phyloP scores from a whole-genome alignment of 2,329 filamentous ascomycete genomes.

The Periconia sp. region DNA sequence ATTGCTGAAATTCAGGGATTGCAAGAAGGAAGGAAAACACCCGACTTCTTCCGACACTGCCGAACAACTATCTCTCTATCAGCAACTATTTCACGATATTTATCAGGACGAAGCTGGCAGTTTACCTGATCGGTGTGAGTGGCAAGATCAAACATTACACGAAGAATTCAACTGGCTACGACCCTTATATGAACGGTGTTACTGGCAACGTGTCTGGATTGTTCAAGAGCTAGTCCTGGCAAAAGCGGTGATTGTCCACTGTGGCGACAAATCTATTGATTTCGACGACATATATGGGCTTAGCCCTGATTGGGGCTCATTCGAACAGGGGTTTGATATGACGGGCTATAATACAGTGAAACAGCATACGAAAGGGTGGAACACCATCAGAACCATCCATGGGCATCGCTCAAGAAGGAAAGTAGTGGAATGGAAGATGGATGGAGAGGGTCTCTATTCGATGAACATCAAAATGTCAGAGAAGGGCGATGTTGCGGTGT shows the following conservation, averaged over 20 bases:
- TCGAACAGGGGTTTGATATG: slow-evolving; percentile 2
- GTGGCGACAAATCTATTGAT: slow-evolving; percentile 3
- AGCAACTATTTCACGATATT: slow-evolving; percentile 1
- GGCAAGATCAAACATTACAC: not conserved
- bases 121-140: not conserved
- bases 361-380: not conserved
- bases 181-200: not conserved
- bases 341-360: not conserved
- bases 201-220: slow-evolving; percentile 3
- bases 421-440: not conserved
- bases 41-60: not conserved
- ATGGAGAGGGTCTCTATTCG: not conserved
- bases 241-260: not conserved
- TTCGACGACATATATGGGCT: slow-evolving; percentile 2
- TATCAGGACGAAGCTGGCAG: not conserved
- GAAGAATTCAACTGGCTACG: slow-evolving; percentile 2
- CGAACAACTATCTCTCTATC: not conserved
- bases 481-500: slow-evolving; percentile 6
- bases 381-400: not conserved
- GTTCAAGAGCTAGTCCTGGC: slow-evolving; percentile 2
- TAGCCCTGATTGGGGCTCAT: slow-evolving; percentile 3
- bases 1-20: not conserved
- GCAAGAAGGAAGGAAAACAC: not conserved
- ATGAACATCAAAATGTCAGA: slow-evolving; percentile 5
- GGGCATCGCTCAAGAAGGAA: not conserved